Evolutionary conservation across 768 basidiomycete species (phyloP).

Genomic region (Mycena crocata): DNA sequence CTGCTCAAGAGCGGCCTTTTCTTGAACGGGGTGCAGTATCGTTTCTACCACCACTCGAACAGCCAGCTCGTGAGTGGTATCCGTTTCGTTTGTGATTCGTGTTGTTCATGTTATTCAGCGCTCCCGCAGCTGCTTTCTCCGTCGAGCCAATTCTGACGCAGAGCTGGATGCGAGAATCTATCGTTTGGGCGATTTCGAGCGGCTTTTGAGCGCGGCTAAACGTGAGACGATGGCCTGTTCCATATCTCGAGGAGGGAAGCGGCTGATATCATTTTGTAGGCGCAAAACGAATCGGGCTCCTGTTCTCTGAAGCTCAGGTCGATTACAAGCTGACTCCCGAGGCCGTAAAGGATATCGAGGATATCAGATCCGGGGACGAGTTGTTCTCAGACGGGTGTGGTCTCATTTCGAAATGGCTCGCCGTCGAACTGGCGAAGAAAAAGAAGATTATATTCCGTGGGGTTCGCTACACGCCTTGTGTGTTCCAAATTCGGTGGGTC

Average conservation of each 20-base stretch:
- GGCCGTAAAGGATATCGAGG: conserved; percentile 65
- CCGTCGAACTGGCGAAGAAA: conserved; percentile 61
- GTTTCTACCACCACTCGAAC: conserved; percentile 80
- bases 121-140: conserved; percentile 72
- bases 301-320: conserved; percentile 73
- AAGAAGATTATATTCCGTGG: conserved; percentile 69
- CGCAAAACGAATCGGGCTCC: conserved; percentile 74
- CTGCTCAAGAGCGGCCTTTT: conserved; percentile 67
- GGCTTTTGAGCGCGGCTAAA: conserved; percentile 74
- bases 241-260: too few relatives aligned
- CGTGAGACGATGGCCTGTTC: too few relatives aligned
- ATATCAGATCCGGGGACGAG: conserved; percentile 67
- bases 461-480: conserved; percentile 66
- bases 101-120: conserved; percentile 50
- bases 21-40: conserved; percentile 69
- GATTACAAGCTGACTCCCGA: conserved; percentile 66
- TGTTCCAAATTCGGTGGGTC: conserved; percentile 74
- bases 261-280: conserved; percentile 52
- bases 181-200: conserved; percentile 65
- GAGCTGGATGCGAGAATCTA: conserved; percentile 73
- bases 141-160: conserved; percentile 62
- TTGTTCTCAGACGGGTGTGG: conserved; percentile 79
- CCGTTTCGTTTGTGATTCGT: not conserved
- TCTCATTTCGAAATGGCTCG: conserved; percentile 65
- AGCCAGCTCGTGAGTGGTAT: conserved; percentile 65